Evolutionary conservation across 2,329 filamentous ascomycete genomes (phyloP), one percentile per base, ranked within the genome.

Genomic region (Dothiorella sarmentorum): DNA sequence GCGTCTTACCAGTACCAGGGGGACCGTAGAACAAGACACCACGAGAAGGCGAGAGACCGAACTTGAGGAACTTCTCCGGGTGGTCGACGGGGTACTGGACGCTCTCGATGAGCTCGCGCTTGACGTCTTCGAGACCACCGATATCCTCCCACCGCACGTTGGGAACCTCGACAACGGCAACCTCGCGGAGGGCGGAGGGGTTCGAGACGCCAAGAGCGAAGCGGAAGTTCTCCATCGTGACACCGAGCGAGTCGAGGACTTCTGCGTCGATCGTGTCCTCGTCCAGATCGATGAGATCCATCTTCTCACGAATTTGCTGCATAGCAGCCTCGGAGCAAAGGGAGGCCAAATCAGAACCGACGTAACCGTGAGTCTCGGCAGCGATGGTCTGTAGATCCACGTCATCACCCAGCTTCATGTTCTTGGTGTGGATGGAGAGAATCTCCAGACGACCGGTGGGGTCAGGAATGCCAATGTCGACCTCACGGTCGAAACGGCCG

Each of bases 221-320:
- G 69, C 92, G 90, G 90, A 99, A 99, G 85, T 99, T 99, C 78
- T 99, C 94, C 91, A 97, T 97, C 62, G 94, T 99, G 49, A 99
- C 94, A 74, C 94, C 94, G 45, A 99, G 86, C 44, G 94, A 97
- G 78, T 99, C 94, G 57, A 99, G 85, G 55, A 99, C 94, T 80
- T 99, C 94, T 27, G 94, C 94, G 69, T 99, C 94, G 63, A 99
- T 99, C 62, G 94, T 99, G 72, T 99, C 94, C 80, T 99, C 94
- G 65, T 99, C 94, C 31, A 99, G 84, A 77, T 99, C 94, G 67
- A 99, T 99, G 64, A 99, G 85, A 73, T 99, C 94, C 94, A 99
- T 99, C 88, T 99, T 99, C 80, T 99, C 94, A 80, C 94, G 93
- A 77, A 99, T 99, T 80, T 99, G 94, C 77, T 99, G 94, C 94